Evolutionary conservation across 1,284 basidiomycete genomes (phyloP).

Genomic region (Trametes sp.): DNA sequence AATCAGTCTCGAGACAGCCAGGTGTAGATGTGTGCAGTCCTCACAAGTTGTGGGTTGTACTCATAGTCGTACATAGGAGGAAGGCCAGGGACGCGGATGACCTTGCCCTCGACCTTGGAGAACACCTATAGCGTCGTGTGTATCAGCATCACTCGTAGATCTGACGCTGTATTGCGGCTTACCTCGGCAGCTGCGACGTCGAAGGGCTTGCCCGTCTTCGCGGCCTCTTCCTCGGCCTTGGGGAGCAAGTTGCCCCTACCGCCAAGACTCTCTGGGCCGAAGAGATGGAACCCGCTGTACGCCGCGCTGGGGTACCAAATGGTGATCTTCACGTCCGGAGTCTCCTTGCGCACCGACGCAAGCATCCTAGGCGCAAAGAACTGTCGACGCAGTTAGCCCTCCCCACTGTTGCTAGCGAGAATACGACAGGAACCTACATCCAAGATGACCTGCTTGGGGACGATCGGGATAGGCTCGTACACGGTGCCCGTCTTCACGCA

Average conservation of each 20-base stretch:
- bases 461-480: background rate
- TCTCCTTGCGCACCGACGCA: slow-evolving; percentile 14
- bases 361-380: slow-evolving; percentile 18
- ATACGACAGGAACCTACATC: slow-evolving; percentile 11
- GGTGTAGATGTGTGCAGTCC: slow-evolving; percentile 15
- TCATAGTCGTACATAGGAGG: slow-evolving; percentile 37
- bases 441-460: slow-evolving; percentile 19
- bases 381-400: slow-evolving; percentile 5
- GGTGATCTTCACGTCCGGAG: slow-evolving; percentile 24
- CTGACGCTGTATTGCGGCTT: background rate
- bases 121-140: slow-evolving; percentile 10
- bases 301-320: slow-evolving; percentile 26
- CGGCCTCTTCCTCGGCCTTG: slow-evolving; percentile 22
- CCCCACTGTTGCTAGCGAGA: no score
- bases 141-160: background rate
- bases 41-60: slow-evolving; percentile 31
- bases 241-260: slow-evolving; percentile 25
- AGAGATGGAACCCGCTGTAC: slow-evolving; percentile 21
- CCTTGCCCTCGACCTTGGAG: slow-evolving; percentile 6
- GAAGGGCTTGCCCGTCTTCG: slow-evolving; percentile 16
- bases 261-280: slow-evolving; percentile 24
- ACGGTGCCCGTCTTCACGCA: slow-evolving; percentile 11
- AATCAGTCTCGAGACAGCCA: no score
- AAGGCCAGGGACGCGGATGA: slow-evolving; percentile 30
- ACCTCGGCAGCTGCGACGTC: slow-evolving; percentile 29